These are phyloP conservation scores for Letharia lupina DNA, from an alignment of 495 filamentous ascomycete species.

Conservation along the genomic window DNA sequence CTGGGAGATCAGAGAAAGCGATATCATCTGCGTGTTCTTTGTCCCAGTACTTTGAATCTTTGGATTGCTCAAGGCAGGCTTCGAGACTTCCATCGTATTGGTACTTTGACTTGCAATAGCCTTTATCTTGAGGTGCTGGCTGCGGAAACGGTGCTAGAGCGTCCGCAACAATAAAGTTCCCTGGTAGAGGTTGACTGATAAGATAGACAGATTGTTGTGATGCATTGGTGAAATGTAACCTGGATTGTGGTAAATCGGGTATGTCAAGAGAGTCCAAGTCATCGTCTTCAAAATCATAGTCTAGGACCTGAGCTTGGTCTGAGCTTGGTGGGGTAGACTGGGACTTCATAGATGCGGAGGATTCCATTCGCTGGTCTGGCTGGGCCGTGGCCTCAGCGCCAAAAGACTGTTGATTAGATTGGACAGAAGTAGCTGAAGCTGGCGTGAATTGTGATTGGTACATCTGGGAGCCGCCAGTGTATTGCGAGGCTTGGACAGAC, in stretches of 20 bases:
- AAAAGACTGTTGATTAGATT: conserved; percentile 4
- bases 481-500: conserved; percentile 11
- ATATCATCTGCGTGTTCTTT: conserved; percentile 21
- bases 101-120: conserved; percentile 16
- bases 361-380: not conserved
- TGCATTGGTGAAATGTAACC: conserved; percentile 6
- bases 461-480: conserved; percentile 3
- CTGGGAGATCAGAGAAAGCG: conserved; percentile 5
- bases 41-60: conserved; percentile 3
- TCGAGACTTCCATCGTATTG: not conserved
- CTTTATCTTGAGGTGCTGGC: conserved; percentile 20
- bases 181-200: conserved; percentile 22
- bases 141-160: conserved; percentile 23
- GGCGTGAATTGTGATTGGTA: conserved; percentile 5
- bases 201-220: conserved; percentile 4
- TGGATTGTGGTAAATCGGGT: conserved; percentile 19
- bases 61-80: not conserved
- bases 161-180: conserved; percentile 26
- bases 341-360: not conserved
- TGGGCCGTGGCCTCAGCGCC: not conserved
- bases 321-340: not conserved
- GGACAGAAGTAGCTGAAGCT: not conserved
- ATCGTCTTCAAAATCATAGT: conserved; percentile 21
- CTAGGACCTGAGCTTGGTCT: not conserved
- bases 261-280: conserved; percentile 24